Evolutionary conservation across 2,329 filamentous ascomycete species (phyloP).

Genomic region (Fusarium nanum): DNA sequence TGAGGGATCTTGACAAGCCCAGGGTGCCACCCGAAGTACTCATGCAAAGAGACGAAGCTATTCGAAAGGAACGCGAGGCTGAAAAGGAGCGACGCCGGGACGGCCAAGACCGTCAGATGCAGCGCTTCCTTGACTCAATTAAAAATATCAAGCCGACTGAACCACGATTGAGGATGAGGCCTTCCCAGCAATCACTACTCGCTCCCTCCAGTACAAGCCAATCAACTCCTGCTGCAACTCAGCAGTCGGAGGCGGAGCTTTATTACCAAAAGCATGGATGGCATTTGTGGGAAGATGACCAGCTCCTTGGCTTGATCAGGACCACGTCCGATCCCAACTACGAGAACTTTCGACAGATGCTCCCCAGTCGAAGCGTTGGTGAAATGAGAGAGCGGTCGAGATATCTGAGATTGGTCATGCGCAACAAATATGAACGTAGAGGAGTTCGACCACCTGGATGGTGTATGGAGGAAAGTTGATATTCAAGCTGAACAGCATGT

Average conservation of each 20-base stretch:
- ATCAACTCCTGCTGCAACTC: not conserved
- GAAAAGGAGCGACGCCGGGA: conserved; percentile 4
- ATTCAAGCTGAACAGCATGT: not conserved
- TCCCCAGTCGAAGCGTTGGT: conserved; percentile 30
- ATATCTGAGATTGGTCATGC: conserved; percentile 38
- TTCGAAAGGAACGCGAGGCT: conserved; percentile 9
- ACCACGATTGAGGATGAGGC: not conserved
- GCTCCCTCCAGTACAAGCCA: conserved; percentile 17
- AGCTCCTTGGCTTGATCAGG: conserved; percentile 42
- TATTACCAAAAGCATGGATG: conserved; percentile 45
- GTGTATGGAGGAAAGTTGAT: conserved; percentile 38
- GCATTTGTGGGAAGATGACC: conserved; percentile 45
- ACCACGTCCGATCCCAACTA: conserved; percentile 28
- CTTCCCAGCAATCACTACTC: not conserved
- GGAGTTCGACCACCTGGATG: conserved; percentile 42
- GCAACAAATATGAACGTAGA: conserved; percentile 32
- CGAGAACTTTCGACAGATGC: conserved; percentile 11
- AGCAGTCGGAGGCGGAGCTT: not conserved
- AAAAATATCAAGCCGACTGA: conserved; percentile 12
- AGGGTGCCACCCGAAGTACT: conserved; percentile 5
- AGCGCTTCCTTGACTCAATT: conserved; percentile 37
- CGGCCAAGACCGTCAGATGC: conserved; percentile 22
- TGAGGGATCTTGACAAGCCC: conserved; percentile 7
- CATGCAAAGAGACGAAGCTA: conserved; percentile 18
- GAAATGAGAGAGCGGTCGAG: conserved; percentile 40